Evolutionary conservation across 768 basidiomycete genomes (phyloP).

Genomic region (Antrodiella citrinella): DNA sequence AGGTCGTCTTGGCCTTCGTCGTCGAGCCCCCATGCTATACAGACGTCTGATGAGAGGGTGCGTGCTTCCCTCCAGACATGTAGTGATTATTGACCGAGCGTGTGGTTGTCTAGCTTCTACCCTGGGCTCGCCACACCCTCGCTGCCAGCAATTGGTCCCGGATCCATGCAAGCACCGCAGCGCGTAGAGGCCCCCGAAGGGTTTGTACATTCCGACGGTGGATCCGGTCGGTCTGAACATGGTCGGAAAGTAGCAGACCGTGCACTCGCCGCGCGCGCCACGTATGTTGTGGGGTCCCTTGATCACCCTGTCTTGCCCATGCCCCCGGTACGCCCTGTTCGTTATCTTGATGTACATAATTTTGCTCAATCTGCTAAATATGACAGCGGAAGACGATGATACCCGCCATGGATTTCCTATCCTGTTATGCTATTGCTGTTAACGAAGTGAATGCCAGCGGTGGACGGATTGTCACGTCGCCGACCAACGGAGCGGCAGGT

Average conservation of each 20-base stretch:
- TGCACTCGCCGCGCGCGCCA: constrained; percentile 19
- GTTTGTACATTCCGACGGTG: too few relatives aligned
- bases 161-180: constrained; percentile 14
- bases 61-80: constrained; percentile 10
- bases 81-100: neutral
- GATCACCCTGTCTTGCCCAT: constrained; percentile 75
- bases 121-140: constrained; percentile 35
- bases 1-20: constrained; percentile 70
- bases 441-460: constrained; percentile 94
- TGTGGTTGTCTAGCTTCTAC: constrained; percentile 34
- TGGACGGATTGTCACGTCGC: constrained; percentile 90
- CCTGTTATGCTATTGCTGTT: constrained; percentile 90
- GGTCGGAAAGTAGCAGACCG: constrained; percentile 1
- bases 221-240: neutral
- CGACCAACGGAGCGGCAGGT: constrained; percentile 89
- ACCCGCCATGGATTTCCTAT: constrained; percentile 89
- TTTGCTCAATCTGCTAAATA: neutral
- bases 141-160: constrained; percentile 28
- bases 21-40: constrained; percentile 87
- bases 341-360: constrained; percentile 7
- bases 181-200: constrained; percentile 14
- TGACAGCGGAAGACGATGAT: constrained; percentile 74
- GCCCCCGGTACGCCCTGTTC: constrained; percentile 54
- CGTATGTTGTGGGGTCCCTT: constrained; percentile 62
- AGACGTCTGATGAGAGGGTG: constrained; percentile 85